Percentiles rank a stretch among this genome's conserved stretches.
phyloP scores from a whole-genome alignment of 768 basidiomycete species.

The Arthromyces matolae region DNA sequence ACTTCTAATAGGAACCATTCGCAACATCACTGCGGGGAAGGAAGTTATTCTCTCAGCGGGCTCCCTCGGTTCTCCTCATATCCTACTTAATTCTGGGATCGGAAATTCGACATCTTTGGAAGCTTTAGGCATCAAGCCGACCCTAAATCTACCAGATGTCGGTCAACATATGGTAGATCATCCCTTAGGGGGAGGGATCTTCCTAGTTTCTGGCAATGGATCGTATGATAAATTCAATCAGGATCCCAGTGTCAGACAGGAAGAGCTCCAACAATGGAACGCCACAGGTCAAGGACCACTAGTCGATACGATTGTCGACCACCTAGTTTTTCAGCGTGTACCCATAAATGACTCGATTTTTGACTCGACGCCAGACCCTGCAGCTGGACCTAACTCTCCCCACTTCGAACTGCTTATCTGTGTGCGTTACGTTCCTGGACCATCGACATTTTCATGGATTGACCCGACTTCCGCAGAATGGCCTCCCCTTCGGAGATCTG shows the following conservation, averaged over 20 bases:
- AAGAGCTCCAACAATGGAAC: conserved; percentile 20
- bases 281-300: conserved; percentile 19
- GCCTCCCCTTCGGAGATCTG: neutral
- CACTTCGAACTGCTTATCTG: conserved; percentile 19
- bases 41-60: conserved; percentile 24
- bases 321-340: conserved; percentile 16
- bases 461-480: neutral
- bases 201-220: neutral
- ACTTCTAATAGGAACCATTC: neutral
- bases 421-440: conserved; percentile 2
- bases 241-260: conserved; percentile 6
- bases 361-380: conserved; percentile 14
- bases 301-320: conserved; percentile 12
- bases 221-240: conserved; percentile 10
- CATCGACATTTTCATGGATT: neutral
- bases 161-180: conserved; percentile 19
- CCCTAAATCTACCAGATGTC: conserved; percentile 24
- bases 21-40: conserved; percentile 10
- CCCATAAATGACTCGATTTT: conserved; percentile 14
- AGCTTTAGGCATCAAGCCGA: conserved; percentile 18
- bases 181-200: neutral
- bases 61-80: conserved; percentile 27
- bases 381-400: conserved; percentile 18
- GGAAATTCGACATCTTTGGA: conserved; percentile 21
- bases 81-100: conserved; percentile 32